Base-by-base conservation (phyloP, 495 filamentous ascomycete genomes). In the Hypoxylon fuscum region DNA sequence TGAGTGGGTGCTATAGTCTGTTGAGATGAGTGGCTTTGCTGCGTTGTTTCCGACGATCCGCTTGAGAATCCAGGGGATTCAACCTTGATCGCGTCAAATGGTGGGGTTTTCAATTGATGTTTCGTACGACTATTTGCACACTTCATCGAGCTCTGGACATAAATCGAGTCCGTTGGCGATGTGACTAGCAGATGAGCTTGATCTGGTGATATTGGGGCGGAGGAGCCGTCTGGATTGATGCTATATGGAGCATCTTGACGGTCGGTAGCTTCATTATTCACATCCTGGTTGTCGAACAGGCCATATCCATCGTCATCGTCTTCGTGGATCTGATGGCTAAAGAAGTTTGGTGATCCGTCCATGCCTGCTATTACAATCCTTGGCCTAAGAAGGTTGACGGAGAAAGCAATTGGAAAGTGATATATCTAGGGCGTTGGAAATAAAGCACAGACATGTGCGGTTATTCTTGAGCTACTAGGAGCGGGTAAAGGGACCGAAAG, bases 21-120 rank as follows among this genome's bases (percentile, higher is more conserved):
- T 44, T 67, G 66, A 21, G 69, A 72, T n/a, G 49, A 56, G 12
- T 23, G 57, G n/a, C n/a, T n/a, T 27, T 57, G 49, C 25, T 63
- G 61, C 20, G 70, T 46, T 7, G 48, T 68, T 42, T 56, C 53
- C 32, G 61, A 68, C n/a, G 68, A 68, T 37, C 55, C 55, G 35
- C 32, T 68, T 12, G 68, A 55, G 10, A 66, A 47, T 5, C 14
- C 23, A 1, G 61, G 61, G 1, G 64, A 49, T 55, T 66, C 61
- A 17, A 45, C 11, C 18, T 54, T 56, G 12, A 21, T 40, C 3
- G 42, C 48, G 52, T 64, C 55, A 12, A 45, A 35, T 2, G 49
- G 56, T 3, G 61, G 50, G 4, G 55, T 23, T 21, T 20, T 18
- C 3, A 12, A 18, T 35, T 45, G 59, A 11, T 34, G 27, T 43